Conservation (phyloP, 805 yeast species). For the Saccharomycopsis fermentans region DNA sequence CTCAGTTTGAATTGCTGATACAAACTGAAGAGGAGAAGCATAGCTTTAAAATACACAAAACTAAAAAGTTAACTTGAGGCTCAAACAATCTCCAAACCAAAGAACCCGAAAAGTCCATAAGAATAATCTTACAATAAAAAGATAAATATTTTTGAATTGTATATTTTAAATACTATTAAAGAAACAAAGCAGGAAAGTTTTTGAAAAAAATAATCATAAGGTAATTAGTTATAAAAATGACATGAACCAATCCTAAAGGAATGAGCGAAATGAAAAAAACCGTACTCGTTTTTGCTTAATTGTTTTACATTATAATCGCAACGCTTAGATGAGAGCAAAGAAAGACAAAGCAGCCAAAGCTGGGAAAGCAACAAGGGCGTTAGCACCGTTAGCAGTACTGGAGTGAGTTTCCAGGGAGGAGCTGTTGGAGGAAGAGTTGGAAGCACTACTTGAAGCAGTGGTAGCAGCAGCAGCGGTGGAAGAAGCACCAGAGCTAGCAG, state of each 20-base stretch:
- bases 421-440: conserved; percentile 4
- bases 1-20: no score
- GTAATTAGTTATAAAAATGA: background rate
- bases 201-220: background rate
- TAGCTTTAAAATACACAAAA: no score
- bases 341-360: conserved; percentile 9
- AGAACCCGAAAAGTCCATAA: no score
- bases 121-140: background rate
- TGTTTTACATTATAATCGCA: no score
- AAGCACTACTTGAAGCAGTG: background rate
- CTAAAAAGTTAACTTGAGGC: no score
- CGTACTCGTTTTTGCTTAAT: no score
- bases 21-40: no score
- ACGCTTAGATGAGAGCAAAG: conserved; percentile 5
- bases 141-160: background rate
- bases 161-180: background rate
- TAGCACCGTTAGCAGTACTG: conserved; percentile 9
- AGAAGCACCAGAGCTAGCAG: conserved; percentile 4
- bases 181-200: background rate
- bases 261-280: background rate
- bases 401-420: background rate
- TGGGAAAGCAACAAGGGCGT: conserved; percentile 13
- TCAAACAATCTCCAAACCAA: no score
- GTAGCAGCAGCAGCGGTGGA: conserved; percentile 4
- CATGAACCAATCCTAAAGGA: background rate